A percentile compares a stretch with the other conserved stretches of the same genome.
phyloP scores from a whole-genome alignment of 2,329 filamentous ascomycete species.

The Penicillium concentricum region DNA sequence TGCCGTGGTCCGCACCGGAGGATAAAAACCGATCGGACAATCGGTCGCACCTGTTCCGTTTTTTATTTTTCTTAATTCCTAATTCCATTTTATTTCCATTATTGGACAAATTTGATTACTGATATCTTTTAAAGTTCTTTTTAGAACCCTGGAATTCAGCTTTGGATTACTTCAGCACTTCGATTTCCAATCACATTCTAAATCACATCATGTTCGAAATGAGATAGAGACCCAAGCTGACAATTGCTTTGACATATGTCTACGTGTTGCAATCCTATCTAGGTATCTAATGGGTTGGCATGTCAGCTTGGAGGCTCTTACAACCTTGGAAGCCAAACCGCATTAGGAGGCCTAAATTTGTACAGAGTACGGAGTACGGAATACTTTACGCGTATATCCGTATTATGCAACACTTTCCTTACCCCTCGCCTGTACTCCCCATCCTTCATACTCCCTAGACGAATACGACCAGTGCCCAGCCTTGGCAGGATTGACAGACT shows the following conservation, averaged over 20 bases:
- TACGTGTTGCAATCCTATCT: neutral
- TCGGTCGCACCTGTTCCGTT: neutral
- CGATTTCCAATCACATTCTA: slow-evolving; percentile 6
- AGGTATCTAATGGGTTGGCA: neutral
- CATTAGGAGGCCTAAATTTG: too few relatives aligned
- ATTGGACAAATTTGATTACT: neutral
- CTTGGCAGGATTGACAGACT: slow-evolving; percentile 2
- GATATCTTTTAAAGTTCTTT: neutral
- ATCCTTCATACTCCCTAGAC: neutral
- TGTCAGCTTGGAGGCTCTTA: slow-evolving; percentile 4
- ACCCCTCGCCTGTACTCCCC: neutral
- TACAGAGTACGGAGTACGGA: too few relatives aligned
- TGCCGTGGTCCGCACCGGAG: slow-evolving; percentile 5
- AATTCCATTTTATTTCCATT: slow-evolving; percentile 1
- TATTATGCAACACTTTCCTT: neutral
- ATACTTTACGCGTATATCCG: neutral
- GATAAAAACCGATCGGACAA: neutral
- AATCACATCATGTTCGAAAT: neutral
- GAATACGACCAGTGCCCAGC: neutral
- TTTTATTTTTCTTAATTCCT: neutral
- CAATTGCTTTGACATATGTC: neutral
- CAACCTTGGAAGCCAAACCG: slow-evolving; percentile 2
- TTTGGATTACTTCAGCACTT: neutral
- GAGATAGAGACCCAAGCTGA: neutral
- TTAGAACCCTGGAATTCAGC: neutral